A percentile compares a stretch with the other conserved stretches of the same genome.
phyloP scores from a whole-genome alignment of 192 early-diverging fungal genomes.

The Backusella westeae region DNA sequence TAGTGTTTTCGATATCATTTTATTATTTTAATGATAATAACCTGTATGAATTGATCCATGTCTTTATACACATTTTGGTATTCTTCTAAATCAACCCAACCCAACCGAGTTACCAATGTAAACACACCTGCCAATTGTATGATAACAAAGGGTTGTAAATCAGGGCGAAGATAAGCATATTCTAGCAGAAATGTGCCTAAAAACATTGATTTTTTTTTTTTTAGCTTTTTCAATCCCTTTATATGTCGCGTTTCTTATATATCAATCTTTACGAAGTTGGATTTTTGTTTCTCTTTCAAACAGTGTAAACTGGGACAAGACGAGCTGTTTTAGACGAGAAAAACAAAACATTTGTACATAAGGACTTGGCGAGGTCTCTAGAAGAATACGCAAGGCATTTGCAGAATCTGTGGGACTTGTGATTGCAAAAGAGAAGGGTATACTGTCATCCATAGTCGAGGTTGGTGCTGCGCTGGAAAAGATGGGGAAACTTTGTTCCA shows the following conservation, averaged over 20 bases:
- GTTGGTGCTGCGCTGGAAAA: background rate
- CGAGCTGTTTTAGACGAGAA: conserved; percentile 53
- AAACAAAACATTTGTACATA: conserved; percentile 66
- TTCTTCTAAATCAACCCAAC: conserved; percentile 73
- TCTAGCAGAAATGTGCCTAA: conserved; percentile 61
- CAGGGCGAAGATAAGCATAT: conserved; percentile 55
- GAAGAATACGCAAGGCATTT: conserved; percentile 48
- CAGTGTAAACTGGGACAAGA: conserved; percentile 39
- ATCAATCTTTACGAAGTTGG: conserved; percentile 25
- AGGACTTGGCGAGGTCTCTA: conserved; percentile 59
- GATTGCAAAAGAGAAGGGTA: conserved; percentile 29
- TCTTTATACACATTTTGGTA: conserved; percentile 57
- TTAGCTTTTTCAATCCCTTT: background rate
- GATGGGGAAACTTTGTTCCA: conserved; percentile 80
- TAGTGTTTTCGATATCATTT: background rate
- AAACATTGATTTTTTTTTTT: background rate
- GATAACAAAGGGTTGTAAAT: conserved; percentile 56
- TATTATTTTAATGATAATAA: conserved; percentile 7
- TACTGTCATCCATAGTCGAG: background rate
- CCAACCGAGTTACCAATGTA: conserved; percentile 64
- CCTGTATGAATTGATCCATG: conserved; percentile 56
- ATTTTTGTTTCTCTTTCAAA: conserved; percentile 29
- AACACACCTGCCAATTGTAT: conserved; percentile 58
- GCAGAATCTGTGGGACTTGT: conserved; percentile 56
- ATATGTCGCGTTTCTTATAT: background rate